A percentile compares a stretch with the other conserved stretches of the same genome.
These are phyloP conservation scores for Echeveria elegans DNA, from an alignment of 164 flowering plant species.

Conservation along the genomic window DNA sequence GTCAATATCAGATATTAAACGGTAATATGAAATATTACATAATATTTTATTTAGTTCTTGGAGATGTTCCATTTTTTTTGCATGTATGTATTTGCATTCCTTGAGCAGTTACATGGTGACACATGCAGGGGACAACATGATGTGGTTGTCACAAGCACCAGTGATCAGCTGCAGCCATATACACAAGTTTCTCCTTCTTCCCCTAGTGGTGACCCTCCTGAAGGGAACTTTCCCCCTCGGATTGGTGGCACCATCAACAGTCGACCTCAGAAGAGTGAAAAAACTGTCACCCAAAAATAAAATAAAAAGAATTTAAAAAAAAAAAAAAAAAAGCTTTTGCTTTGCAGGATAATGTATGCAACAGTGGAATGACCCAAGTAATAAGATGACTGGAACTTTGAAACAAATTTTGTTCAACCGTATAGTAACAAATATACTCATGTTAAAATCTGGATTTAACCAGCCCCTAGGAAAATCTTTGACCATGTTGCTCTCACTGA, in stretches of 20 bases:
- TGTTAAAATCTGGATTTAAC: too few species aligned
- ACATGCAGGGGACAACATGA: slow-evolving; percentile 28
- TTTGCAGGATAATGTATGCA: slow-evolving; percentile 75
- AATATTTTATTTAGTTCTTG: not conserved
- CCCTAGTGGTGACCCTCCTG: slow-evolving; percentile 23
- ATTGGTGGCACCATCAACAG: slow-evolving; percentile 15
- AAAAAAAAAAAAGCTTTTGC: slow-evolving; percentile 73
- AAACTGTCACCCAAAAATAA: slow-evolving; percentile 43
- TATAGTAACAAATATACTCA: too few species aligned
- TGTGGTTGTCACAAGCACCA: slow-evolving; percentile 1
- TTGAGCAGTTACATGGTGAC: not conserved
- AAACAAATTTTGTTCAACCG: too few species aligned
- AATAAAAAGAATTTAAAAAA: too few species aligned
- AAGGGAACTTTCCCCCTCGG: slow-evolving; percentile 19
- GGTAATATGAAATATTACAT: slow-evolving; percentile 23
- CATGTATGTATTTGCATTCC: not conserved
- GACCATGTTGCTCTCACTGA: not conserved
- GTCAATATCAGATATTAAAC: slow-evolving; percentile 17
- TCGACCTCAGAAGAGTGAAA: slow-evolving; percentile 34
- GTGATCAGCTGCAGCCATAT: slow-evolving; percentile 2
- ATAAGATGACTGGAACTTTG: not conserved
- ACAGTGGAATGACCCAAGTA: not conserved
- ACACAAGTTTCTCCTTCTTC: slow-evolving; percentile 23
- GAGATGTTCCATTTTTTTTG: not conserved
- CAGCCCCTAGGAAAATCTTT: too few species aligned